A percentile compares a stretch with the other conserved stretches of the same genome.
phyloP scores from a whole-genome alignment of 768 basidiomycete species.

The Xerocomus spinulosus region DNA sequence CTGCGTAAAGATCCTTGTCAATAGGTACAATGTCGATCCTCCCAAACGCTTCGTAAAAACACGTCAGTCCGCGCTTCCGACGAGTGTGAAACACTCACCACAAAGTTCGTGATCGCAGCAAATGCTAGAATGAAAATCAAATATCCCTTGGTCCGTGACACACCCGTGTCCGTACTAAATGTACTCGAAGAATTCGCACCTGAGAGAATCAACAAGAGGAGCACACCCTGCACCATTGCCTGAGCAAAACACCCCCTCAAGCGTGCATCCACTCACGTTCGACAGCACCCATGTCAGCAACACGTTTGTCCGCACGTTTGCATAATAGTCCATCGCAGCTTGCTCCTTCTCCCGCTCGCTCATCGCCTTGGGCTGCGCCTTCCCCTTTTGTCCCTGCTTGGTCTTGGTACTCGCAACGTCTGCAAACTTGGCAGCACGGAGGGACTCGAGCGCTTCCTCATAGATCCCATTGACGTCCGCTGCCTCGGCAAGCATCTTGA shows the following conservation, averaged over 20 bases:
- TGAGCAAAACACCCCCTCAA: background rate
- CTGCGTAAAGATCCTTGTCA: constrained; percentile 50
- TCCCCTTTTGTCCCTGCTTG: constrained; percentile 3
- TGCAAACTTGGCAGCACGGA: constrained; percentile 51
- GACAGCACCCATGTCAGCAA: constrained; percentile 80
- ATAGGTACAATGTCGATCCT: constrained; percentile 53
- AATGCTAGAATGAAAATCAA: constrained; percentile 77
- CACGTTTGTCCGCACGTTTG: constrained; percentile 79
- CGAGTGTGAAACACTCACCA: constrained; percentile 34
- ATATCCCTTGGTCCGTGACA: constrained; percentile 66
- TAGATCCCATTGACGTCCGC: constrained; percentile 83
- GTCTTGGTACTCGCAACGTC: constrained; percentile 12
- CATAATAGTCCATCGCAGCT: constrained; percentile 81
- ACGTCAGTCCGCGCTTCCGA: background rate
- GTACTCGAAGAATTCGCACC: constrained; percentile 52
- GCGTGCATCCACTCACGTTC: constrained; percentile 49
- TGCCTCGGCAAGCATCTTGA: constrained; percentile 77
- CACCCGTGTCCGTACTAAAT: constrained; percentile 46
- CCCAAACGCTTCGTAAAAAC: constrained; percentile 47
- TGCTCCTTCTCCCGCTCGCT: constrained; percentile 63
- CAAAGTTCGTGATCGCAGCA: constrained; percentile 71
- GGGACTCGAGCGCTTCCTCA: constrained; percentile 74
- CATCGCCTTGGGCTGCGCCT: constrained; percentile 22
- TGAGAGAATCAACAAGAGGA: constrained; percentile 66
- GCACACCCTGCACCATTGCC: constrained; percentile 46